A percentile compares a stretch with the other conserved stretches of the same genome.
phyloP scores from a whole-genome alignment of 2,329 filamentous ascomycete genomes.

The Sarocladium oryzae region DNA sequence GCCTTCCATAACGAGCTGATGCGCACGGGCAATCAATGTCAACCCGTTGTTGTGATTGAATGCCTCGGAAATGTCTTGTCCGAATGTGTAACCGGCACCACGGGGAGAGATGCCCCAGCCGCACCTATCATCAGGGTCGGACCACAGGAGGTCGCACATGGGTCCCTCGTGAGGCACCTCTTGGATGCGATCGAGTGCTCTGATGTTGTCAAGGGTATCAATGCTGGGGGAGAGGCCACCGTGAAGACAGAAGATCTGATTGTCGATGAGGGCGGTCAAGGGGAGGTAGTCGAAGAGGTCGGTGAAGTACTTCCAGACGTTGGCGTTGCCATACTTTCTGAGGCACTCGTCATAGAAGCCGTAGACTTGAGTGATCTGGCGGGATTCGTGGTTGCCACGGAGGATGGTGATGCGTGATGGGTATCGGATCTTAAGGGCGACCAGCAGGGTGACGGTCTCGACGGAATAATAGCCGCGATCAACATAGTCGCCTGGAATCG shows the following conservation, averaged over 20 bases:
- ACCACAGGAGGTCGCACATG: slow-evolving; percentile 98
- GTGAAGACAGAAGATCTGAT: slow-evolving; percentile 10
- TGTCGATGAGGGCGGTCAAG: slow-evolving; percentile 32
- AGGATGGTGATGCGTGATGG: slow-evolving; percentile 96
- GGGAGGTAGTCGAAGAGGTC: slow-evolving; percentile 97
- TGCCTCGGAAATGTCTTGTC: slow-evolving; percentile 87
- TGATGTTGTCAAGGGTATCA: slow-evolving; percentile 91
- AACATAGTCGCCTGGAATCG: slow-evolving; percentile 74
- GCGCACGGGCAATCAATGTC: slow-evolving; percentile 83
- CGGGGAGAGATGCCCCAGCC: slow-evolving; percentile 93
- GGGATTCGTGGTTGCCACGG: slow-evolving; percentile 89
- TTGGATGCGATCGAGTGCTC: slow-evolving; percentile 90
- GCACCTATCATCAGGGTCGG: slow-evolving; percentile 95
- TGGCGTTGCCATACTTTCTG: slow-evolving; percentile 91
- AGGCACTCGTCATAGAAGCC: slow-evolving; percentile 98
- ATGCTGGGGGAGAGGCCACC: slow-evolving; percentile 40
- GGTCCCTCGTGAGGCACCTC: slow-evolving; percentile 97
- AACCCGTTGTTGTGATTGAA: slow-evolving; percentile 96
- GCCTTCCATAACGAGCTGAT: slow-evolving; percentile 98
- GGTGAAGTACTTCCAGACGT: slow-evolving; percentile 95
- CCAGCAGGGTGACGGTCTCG: slow-evolving; percentile 89
- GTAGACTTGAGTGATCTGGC: slow-evolving; percentile 95
- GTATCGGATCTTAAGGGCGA: slow-evolving; percentile 95
- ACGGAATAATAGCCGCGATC: slow-evolving; percentile 97
- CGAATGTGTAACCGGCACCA: slow-evolving; percentile 92